Percentiles rank a stretch among this genome's conserved stretches.
phyloP scores from a whole-genome alignment of 108 stramenopile genomes.

The Skeletonema potamos region DNA sequence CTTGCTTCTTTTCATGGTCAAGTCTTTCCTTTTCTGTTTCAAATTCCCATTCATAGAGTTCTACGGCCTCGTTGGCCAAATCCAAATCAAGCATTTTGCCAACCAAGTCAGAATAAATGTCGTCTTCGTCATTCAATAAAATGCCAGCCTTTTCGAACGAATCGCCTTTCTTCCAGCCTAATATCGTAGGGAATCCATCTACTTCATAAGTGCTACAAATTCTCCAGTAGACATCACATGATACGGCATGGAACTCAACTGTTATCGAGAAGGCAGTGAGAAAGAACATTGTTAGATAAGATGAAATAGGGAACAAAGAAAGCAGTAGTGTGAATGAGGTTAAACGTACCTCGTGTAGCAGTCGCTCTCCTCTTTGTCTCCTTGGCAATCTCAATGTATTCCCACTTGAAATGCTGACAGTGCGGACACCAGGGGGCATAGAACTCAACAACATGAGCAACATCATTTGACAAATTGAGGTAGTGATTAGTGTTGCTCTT shows the following conservation, averaged over 20 bases:
- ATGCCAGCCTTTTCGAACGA: constrained; percentile 13
- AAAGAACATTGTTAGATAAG: background rate
- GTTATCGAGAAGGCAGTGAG: background rate
- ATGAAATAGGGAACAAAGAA: background rate
- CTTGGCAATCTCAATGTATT: constrained; percentile 36
- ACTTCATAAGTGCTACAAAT: constrained; percentile 39
- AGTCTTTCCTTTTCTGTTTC: background rate
- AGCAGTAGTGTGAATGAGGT: no score
- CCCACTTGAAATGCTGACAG: constrained; percentile 35
- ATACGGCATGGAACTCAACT: constrained; percentile 43
- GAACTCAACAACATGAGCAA: constrained; percentile 28
- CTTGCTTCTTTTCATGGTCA: background rate
- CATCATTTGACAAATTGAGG: constrained; percentile 16
- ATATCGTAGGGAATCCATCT: constrained; percentile 28
- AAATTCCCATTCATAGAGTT: background rate
- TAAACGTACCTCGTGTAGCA: constrained; percentile 4
- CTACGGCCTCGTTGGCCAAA: constrained; percentile 28
- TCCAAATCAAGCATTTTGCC: constrained; percentile 14
- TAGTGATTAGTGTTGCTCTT: constrained; percentile 1
- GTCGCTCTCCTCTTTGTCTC: constrained; percentile 30
- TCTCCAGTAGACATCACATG: constrained; percentile 28
- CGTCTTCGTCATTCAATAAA: constrained; percentile 13
- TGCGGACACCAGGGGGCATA: constrained; percentile 43
- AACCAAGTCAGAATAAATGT: constrained; percentile 18
- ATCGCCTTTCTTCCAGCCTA: constrained; percentile 23